Base-by-base conservation (phyloP, 768 basidiomycete genomes). In the Multifurca ochricompacta region DNA sequence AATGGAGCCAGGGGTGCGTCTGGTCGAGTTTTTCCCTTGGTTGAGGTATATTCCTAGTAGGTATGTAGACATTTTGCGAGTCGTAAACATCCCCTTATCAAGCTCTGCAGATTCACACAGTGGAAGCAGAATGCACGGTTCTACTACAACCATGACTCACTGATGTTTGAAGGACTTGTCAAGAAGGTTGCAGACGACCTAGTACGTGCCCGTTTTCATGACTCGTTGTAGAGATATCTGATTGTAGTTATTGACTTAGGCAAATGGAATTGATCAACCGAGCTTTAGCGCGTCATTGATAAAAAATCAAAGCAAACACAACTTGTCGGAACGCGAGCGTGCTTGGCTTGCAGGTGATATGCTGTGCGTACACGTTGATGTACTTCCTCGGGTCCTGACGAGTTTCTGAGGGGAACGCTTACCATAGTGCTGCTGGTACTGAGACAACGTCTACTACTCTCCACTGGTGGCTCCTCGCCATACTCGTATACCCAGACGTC, bases 401-500 rank as follows among this genome's bases (percentile, higher is more conserved):
- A 28, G 25, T 11, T 9, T 40, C 39, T 40, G 37, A 21, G 13
- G 18, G 37, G 4, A 30, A 5, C 1, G 16, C 37, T 31, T 19
- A 11, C 30, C 13, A 25, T 9, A 39, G 30, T 9, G 42, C 34
- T 3, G 31, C 41, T 3, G 42, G 23, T 18, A n/a, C n/a, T n/a
- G n/a, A n/a, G n/a, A n/a, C n/a, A n/a, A n/a, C n/a, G n/a, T n/a
- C n/a, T n/a, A n/a, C 67, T 4, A 59, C 66, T 2, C 43, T 73
- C 3, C 54, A 62, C 16, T 55, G 65, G 1, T 73, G 76, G 57
- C 50, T 76, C 36, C 64, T 74, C 16, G 69, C 70, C 0, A 71
- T 77, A 69, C 60, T 70, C 3, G 59, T 68, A 8, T 59, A 73
- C 54, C 74, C 74, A 0, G 66, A 71, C 9, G 58, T 65, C 16